Evolutionary conservation across 2,329 filamentous ascomycete genomes (phyloP).

Genomic region (Fusarium luffae): DNA sequence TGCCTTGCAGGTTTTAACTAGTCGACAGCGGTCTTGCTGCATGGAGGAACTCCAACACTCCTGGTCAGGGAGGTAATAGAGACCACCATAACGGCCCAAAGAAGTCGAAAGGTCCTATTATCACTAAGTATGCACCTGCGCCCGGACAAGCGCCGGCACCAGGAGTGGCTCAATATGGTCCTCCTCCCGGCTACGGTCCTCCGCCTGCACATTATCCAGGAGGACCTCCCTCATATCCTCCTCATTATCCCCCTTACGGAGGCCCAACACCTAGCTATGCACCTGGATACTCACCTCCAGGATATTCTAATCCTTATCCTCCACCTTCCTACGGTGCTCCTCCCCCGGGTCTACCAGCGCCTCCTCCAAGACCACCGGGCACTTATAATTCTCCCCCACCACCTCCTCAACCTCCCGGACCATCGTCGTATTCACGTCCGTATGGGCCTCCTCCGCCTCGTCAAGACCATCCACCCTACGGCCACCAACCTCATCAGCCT

Average conservation of each 20-base stretch:
- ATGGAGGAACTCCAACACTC: conserved; percentile 50
- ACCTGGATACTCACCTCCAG: conserved; percentile 43
- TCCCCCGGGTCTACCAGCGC: conserved; percentile 40
- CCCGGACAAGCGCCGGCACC: conserved; percentile 37
- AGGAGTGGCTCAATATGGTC: conserved; percentile 37
- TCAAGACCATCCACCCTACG: conserved; percentile 36
- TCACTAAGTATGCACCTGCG: conserved; percentile 51
- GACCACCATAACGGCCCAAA: conserved; percentile 47
- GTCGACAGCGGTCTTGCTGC: conserved; percentile 50
- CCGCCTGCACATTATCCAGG: conserved; percentile 42
- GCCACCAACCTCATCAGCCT: conserved; percentile 32
- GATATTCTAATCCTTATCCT: conserved; percentile 42
- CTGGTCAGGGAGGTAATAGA: conserved; percentile 42
- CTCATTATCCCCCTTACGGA: conserved; percentile 41
- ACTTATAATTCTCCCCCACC: conserved; percentile 30
- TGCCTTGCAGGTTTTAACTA: conserved; percentile 19
- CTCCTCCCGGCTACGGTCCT: conserved; percentile 42
- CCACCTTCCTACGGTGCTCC: conserved; percentile 38
- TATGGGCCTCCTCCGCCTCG: conserved; percentile 37
- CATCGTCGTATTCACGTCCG: conserved; percentile 36
- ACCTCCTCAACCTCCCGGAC: conserved; percentile 27
- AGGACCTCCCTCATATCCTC: conserved; percentile 40
- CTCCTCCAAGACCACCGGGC: conserved; percentile 34
- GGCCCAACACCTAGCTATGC: conserved; percentile 40
- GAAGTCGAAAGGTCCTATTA: conserved; percentile 50